Percentiles rank a stretch among this genome's conserved stretches.
Conservation (phyloP, 1,284 basidiomycete species). For the Ustilago hordei region DNA sequence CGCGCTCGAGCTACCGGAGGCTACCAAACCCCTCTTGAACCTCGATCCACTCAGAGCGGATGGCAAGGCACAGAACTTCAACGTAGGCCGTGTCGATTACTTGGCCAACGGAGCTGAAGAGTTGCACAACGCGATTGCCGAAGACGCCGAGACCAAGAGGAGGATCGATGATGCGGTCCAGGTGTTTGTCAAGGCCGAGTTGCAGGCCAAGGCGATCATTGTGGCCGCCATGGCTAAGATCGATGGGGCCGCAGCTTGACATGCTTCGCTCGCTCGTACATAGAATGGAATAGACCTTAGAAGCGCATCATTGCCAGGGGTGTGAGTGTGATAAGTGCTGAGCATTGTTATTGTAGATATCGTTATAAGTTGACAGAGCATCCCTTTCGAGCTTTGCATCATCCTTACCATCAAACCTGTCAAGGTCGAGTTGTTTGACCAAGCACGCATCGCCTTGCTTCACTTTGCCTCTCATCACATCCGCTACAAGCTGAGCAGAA, state of each 20-base stretch:
- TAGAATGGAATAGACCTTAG: background rate
- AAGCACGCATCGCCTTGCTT: conserved; percentile 7
- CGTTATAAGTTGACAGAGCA: conserved; percentile 16
- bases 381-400: background rate
- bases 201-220: conserved; percentile 33
- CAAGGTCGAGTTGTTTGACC: conserved; percentile 2
- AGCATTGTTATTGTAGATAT: conserved; percentile 25
- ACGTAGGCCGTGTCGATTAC: conserved; percentile 20
- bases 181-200: conserved; percentile 33
- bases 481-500: conserved; percentile 14
- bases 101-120: conserved; percentile 22
- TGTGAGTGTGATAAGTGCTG: background rate
- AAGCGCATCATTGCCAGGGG: background rate
- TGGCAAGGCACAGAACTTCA: conserved; percentile 20
- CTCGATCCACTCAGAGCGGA: conserved; percentile 36
- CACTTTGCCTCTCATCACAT: conserved; percentile 2
- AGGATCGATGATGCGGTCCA: conserved; percentile 41
- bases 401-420: conserved; percentile 10
- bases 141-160: conserved; percentile 28
- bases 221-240: conserved; percentile 32
- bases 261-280: background rate
- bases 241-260: conserved; percentile 3
- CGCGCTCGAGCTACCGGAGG: conserved; percentile 19
- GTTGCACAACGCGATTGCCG: conserved; percentile 19
- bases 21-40: conserved; percentile 19